Percentiles rank a stretch among this genome's conserved stretches.
Conservation (phyloP, 2,329 filamentous ascomycete species). For the Neofusicoccum parvum region DNA sequence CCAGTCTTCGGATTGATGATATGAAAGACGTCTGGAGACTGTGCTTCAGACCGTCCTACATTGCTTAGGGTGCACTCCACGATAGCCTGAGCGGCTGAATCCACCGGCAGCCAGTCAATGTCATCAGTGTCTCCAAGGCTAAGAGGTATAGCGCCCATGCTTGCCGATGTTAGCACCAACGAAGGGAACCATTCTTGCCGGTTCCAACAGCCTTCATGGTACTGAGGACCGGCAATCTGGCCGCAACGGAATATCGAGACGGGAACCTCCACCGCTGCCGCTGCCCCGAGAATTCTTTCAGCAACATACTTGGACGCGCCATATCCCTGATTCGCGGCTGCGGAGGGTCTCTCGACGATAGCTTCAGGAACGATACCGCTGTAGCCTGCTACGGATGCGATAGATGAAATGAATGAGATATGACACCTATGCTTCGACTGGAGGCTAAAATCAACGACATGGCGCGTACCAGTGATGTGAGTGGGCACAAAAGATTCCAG, state of each 20-base stretch:
- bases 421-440: constrained; percentile 23
- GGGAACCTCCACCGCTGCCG: constrained; percentile 31
- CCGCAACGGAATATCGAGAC: constrained; percentile 31
- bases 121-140: constrained; percentile 25
- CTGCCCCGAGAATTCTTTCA: constrained; percentile 33
- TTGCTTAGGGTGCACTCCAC: background rate
- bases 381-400: constrained; percentile 32
- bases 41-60: background rate
- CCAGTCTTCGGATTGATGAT: constrained; percentile 20
- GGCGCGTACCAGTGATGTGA: constrained; percentile 32
- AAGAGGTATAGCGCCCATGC: constrained; percentile 26
- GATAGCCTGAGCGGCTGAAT: constrained; percentile 3
- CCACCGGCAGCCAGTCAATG: constrained; percentile 32
- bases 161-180: constrained; percentile 27
- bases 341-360: constrained; percentile 29
- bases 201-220: constrained; percentile 29
- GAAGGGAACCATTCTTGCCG: constrained; percentile 32
- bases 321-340: constrained; percentile 40
- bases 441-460: constrained; percentile 41
- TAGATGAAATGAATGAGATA: constrained; percentile 43
- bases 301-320: constrained; percentile 42
- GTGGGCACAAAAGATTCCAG: constrained; percentile 33
- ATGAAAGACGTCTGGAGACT: constrained; percentile 13
- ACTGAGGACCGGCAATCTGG: constrained; percentile 34
- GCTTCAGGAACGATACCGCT: constrained; percentile 34